Conservation (phyloP, 441 rosid genomes). For the Dalechampia spathulata region DNA sequence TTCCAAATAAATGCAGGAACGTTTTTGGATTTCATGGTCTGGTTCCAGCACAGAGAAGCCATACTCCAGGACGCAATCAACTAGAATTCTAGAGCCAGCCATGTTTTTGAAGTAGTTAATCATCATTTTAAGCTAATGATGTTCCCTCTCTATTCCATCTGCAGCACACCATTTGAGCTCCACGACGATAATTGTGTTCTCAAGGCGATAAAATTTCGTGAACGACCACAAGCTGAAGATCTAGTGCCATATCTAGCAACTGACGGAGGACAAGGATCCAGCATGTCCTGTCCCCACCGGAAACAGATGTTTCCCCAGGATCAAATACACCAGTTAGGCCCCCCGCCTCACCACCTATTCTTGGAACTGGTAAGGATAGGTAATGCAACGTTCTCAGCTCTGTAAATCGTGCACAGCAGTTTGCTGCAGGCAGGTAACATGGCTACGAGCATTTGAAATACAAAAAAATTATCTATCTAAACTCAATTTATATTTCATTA, state of each 20-base stretch:
- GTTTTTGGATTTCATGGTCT: no score
- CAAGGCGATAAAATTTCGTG: constrained; percentile 83
- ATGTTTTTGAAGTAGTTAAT: no score
- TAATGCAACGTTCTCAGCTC: constrained; percentile 21
- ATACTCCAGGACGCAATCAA: no score
- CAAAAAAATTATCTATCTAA: no score
- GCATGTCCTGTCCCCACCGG: constrained; percentile 40
- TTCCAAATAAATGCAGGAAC: no score
- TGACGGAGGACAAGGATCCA: constrained; percentile 49
- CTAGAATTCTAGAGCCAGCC: no score
- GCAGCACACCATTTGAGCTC: constrained; percentile 97
- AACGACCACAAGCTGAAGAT: constrained; percentile 43
- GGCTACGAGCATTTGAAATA: no score
- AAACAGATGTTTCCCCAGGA: constrained; percentile 29
- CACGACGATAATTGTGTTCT: constrained; percentile 95
- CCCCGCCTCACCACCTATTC: constrained; percentile 54
- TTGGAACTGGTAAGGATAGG: constrained; percentile 55
- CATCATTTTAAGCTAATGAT: no score
- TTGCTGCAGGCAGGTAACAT: no score
- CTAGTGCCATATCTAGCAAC: constrained; percentile 23
- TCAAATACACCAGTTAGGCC: constrained; percentile 34
- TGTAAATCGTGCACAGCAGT: constrained; percentile 59
- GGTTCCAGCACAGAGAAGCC: no score
- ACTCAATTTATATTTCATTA: no score
- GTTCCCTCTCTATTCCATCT: constrained; percentile 9